Base-by-base conservation (phyloP, 441 rosid genomes). In the Eutrema salsugineum region DNA sequence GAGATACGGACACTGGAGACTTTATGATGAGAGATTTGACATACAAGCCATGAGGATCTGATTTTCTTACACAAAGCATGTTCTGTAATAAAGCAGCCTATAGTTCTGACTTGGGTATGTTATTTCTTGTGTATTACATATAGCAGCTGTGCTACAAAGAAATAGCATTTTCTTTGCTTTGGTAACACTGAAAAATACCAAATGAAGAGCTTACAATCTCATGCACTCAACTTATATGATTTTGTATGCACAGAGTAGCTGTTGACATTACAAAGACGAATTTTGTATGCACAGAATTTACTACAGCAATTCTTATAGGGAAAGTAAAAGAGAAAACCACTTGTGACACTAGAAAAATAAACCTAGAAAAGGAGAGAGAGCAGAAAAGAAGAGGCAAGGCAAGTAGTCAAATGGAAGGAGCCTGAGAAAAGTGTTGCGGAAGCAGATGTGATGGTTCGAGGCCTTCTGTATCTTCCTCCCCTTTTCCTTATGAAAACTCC, bases 1-100 rank as follows among this genome's bases (percentile, higher is more conserved):
- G 71, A 84, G 94, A 57, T 89, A 89, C 36, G 87, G 91, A 5
- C 97, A 89, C 70, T 91, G 98, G 95, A 79, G 81, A 35, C 77
- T 92, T 66, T 90, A 90, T 36, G 93, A 92, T 15, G 94, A 88
- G 58, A 86, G 96, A 20, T 92, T 92, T 75, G 91, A 80, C 46
- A 88, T 87, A 1, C 91, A 90, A 71, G 67, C 82, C 58, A 88
- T 87, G 80, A 82, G 94, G 27, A 62, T 89, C 63, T 91, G 83
- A 85, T 36, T 73, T 15, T 33, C 40, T 46, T 3, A 20, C 1
- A 1, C 5, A 0, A 17, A 39, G 27, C 27, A 3, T 24, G 40
- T 63, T 63, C 38, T 70, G 63, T 76, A 70, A 76, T 76, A 70
- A 70, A 60, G 36, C 68, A 32, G 0, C 63, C 27, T 1, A 27